Evolutionary conservation across 2,329 filamentous ascomycete genomes (phyloP), one percentile per base, ranked within the genome.

Genomic region (Catunica adiposa): DNA sequence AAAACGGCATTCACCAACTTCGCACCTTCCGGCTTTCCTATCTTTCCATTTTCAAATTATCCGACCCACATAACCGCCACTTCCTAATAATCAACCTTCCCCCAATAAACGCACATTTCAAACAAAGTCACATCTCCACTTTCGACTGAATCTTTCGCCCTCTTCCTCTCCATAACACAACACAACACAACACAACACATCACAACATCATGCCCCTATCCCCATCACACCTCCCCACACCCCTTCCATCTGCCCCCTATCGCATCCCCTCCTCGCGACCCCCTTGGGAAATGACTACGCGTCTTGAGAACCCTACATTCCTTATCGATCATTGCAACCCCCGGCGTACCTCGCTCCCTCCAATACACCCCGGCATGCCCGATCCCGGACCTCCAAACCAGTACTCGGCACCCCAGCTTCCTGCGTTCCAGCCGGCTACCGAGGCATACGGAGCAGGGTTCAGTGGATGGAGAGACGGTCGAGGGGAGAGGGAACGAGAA

Each of bases 211-310:
- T 44, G 40, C 40, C 40, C n/a, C 11, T 44, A n/a, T 44, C 40
- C 4, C 40, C 40, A 44, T 44, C 40, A 7, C 55, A 50, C 17
- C 55, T 50, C n/a, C 50, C 37, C 8, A 47, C 55, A 5, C 37
- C 38, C 23, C 11, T 56, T 7, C 37, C 50, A 34, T 52, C 51
- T n/a, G 38, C 51, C 4, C 55, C 55, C 4, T 56, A 40, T 11
- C 55, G 55, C 3, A 56, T 56, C 26, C 55, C 55, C 14, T 25
- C 29, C 40, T n/a, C 8, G 5, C 51, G 55, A 14, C 48, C 47
- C n/a, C 55, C 55, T 25, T 56, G 55, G 55, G 55, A 56, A 26
- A 56, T 56, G 55, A 56, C 55, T 14, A 56, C 48, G 22, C 40
- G 40, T n/a, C 55, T 56, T 1, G 50, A 52, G 17, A 38, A 52